Evolutionary conservation across 2,329 filamentous ascomycete species (phyloP), one percentile per base, ranked within the genome.

Genomic region (Colletotrichum sp.): DNA sequence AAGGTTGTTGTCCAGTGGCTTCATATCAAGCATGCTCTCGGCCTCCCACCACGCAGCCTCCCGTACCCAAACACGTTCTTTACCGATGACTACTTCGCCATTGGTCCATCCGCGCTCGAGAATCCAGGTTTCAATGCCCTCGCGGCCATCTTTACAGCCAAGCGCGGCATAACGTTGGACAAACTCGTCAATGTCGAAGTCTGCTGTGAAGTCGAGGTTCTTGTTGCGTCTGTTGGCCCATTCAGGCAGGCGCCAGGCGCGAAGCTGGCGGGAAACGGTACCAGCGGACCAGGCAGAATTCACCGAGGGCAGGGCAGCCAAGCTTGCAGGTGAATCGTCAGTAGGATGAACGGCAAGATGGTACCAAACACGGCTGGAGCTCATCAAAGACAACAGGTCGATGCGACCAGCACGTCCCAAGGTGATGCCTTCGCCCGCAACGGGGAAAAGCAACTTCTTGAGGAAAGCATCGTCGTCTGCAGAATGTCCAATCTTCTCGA

Each of bases 101-200:
- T 99, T 99, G 86, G 95, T 98, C 97, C 97, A 99, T 2, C 97
- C 97, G 74, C 97, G 93, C 85, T 99, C 96, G 66, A 99, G 90
- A 74, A 98, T 90, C 95, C 96, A 99, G 80, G 91, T 98, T 82
- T 99, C 95, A 69, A 98, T 96, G 64, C 96, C 97, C 77, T 99
- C 97, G 77, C 92, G 93, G 72, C 97, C 97, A 78, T 98, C 95
- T 79, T 93, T 92, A 84, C 97, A 99, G 16, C 97, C 97, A 1
- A 99, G 90, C 8, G 92, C 88, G 7, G 92, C 89, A 82, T 98
- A 99, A 60, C 97, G 93, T 79, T 93, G 92, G 24, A 93, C 91
- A 80, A 99, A 99, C 83, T 99, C 97, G 18, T 98, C 95, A 7
- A 96, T 88, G 80, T 99, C 97, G 79, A 99, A 99, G 81, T 99